Evolutionary conservation across 371 early-diverging fungal genomes (phyloP).

Genomic region (Dinochytrium kinnereticum): DNA sequence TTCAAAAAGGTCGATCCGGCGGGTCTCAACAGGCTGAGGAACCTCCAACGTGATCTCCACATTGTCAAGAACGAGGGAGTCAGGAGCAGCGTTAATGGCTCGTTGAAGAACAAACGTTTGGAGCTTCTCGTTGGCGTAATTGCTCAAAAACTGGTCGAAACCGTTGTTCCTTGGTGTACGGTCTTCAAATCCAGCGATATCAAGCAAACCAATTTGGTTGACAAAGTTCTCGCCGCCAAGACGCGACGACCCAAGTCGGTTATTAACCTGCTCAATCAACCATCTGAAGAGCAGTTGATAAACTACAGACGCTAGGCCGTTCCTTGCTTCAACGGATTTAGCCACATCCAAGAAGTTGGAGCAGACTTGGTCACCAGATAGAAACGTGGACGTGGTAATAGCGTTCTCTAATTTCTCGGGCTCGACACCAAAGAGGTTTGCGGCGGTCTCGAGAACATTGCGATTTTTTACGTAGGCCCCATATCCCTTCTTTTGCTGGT

Average conservation of each 20-base stretch:
- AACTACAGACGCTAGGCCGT: conserved; percentile 26
- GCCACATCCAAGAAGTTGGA: conserved; percentile 32
- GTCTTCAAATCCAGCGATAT: conserved; percentile 70
- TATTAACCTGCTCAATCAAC: conserved; percentile 58
- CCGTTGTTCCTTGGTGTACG: conserved; percentile 48
- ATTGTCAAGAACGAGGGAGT: conserved; percentile 23
- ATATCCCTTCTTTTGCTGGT: conserved; percentile 30
- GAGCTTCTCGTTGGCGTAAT: conserved; percentile 69
- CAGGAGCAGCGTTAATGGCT: conserved; percentile 33
- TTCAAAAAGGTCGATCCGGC: conserved; percentile 34
- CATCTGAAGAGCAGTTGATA: conserved; percentile 55
- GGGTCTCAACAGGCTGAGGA: conserved; percentile 21
- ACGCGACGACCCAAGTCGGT: conserved; percentile 20
- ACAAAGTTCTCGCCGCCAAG: conserved; percentile 29
- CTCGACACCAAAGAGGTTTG: conserved; percentile 52
- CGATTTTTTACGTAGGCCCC: conserved; percentile 48
- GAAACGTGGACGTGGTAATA: conserved; percentile 48
- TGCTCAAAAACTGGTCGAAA: conserved; percentile 68
- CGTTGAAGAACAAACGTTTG: conserved; percentile 64
- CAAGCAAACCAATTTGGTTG: conserved; percentile 61
- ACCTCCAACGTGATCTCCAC: conserved; percentile 2
- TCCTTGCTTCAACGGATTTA: conserved; percentile 29
- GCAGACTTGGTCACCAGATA: conserved; percentile 44
- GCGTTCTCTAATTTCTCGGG: conserved; percentile 46
- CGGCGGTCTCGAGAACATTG: conserved; percentile 70